Conservation (phyloP, 495 filamentous ascomycete species). For the Lophium mytilinum region DNA sequence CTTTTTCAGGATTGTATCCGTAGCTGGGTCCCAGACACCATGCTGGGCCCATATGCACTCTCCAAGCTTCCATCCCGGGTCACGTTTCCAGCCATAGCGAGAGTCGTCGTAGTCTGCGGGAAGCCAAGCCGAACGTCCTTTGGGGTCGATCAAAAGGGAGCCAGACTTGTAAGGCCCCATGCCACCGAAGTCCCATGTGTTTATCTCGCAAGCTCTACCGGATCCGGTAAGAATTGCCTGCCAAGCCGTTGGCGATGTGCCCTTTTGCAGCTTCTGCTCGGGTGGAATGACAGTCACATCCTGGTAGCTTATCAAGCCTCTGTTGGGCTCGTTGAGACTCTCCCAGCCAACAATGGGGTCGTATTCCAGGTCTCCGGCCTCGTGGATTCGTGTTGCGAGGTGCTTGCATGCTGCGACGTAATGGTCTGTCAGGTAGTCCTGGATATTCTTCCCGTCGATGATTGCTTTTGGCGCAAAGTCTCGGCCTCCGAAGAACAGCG, state of each 20-base stretch:
- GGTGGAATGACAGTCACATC: slow-evolving; percentile 74
- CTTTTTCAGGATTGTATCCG: slow-evolving; percentile 68
- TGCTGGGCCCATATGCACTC: slow-evolving; percentile 96
- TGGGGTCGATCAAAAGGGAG: slow-evolving; percentile 72
- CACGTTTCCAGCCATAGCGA: slow-evolving; percentile 83
- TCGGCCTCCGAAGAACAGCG: slow-evolving; percentile 84
- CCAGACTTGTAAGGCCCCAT: slow-evolving; percentile 89
- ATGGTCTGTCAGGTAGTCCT: slow-evolving; percentile 88
- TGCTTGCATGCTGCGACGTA: slow-evolving; percentile 72
- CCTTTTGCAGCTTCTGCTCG: slow-evolving; percentile 88
- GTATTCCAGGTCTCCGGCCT: slow-evolving; percentile 81
- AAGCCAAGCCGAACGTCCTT: slow-evolving; percentile 79
- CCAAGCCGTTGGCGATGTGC: slow-evolving; percentile 89
- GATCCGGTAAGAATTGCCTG: slow-evolving; percentile 87
- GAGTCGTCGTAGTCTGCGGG: slow-evolving; percentile 71
- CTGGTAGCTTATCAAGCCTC: slow-evolving; percentile 77
- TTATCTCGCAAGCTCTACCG: slow-evolving; percentile 78
- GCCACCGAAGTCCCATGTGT: slow-evolving; percentile 87
- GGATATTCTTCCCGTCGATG: slow-evolving; percentile 90
- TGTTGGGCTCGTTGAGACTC: slow-evolving; percentile 87
- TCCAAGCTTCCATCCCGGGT: slow-evolving; percentile 81
- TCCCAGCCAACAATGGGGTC: slow-evolving; percentile 93
- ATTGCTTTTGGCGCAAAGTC: slow-evolving; percentile 95
- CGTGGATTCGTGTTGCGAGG: slow-evolving; percentile 74
- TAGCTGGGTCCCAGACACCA: slow-evolving; percentile 83